These are phyloP conservation scores for Sclerotinia borealis DNA, from an alignment of 2,329 filamentous ascomycete genomes.

Conservation along the genomic window DNA sequence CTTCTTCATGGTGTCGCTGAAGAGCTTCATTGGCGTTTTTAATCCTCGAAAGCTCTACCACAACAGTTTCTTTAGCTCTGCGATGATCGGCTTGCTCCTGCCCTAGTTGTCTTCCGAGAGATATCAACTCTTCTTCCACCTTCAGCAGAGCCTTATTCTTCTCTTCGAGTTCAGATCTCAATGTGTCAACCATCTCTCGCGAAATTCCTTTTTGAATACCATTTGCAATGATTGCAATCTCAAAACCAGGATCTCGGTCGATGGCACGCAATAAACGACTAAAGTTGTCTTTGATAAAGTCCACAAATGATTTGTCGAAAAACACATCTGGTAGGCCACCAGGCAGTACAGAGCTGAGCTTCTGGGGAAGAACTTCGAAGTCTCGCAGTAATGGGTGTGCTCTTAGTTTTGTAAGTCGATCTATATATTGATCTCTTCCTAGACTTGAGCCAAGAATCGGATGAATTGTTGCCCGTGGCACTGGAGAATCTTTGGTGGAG, in stretches of 20 bases:
- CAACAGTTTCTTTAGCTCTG: slow-evolving; percentile 53
- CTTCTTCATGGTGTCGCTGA: slow-evolving; percentile 63
- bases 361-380: slow-evolving; percentile 79
- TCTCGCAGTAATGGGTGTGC: slow-evolving; percentile 76
- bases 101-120: slow-evolving; percentile 51
- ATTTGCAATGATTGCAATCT: slow-evolving; percentile 74
- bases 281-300: slow-evolving; percentile 95
- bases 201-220: slow-evolving; percentile 85
- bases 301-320: slow-evolving; percentile 80
- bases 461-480: slow-evolving; percentile 74
- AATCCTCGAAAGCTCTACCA: slow-evolving; percentile 44
- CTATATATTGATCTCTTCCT: slow-evolving; percentile 81
- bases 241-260: slow-evolving; percentile 82
- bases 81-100: slow-evolving; percentile 70
- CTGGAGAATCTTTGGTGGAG: slow-evolving; percentile 92
- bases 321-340: slow-evolving; percentile 69
- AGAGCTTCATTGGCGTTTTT: slow-evolving; percentile 59
- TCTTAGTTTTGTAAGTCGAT: slow-evolving; percentile 71
- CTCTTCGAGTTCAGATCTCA: slow-evolving; percentile 71
- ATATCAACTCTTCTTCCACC: slow-evolving; percentile 40
- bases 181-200: slow-evolving; percentile 82
- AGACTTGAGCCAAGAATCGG: slow-evolving; percentile 70
- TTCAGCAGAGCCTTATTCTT: slow-evolving; percentile 52
- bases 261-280: slow-evolving; percentile 77
- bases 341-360: slow-evolving; percentile 45